Base-by-base conservation (phyloP, 345 rosid genomes). In the Hibiscus trionum region DNA sequence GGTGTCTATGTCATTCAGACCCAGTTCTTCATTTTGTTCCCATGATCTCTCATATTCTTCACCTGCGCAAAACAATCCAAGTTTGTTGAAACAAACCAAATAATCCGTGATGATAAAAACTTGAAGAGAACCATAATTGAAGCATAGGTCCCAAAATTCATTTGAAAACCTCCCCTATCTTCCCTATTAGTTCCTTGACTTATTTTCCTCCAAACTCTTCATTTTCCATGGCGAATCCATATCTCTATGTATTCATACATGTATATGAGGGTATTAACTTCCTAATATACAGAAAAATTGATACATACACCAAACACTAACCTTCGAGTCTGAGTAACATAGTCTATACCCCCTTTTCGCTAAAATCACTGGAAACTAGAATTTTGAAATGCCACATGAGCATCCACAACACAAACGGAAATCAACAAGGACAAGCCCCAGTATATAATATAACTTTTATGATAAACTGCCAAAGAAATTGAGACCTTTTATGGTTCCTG, bases 1-100 rank as follows among this genome's bases (percentile, higher is more conserved):
- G 58, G 98, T 94, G 75, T 91, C 95, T 0, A 94, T 88, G 76
- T 90, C 97, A 58, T 94, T 94, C 46, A 94, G 84, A 78, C 97
- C 97, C 79, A 94, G 75, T 52, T 94, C 98, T 77, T 94, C 98
- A 9, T 91, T 91, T 76, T 94, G 96, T 68, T 94, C 98, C 94
- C 97, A 90, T 12, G 96, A 86, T 64, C 98, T 90, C 80, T 81
- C 88, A 33, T 88, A 91, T 61, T 94, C 95, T 81, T 91, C 97
- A 69, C 72, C 98, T 90, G 91, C 27, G 63, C 60, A 58, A 17
- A 29, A 55, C 6, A 39, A 69, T 47, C 39, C 59, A 46, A 58
- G 16, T 69, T 47, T 4, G 21, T 47, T 63, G 63, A 29, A 60
- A 17, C 1, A 8, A 37, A 12, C 4, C 14, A 44, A 2, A 44